Base-by-base conservation (phyloP, 139 green algal species). In the Coelastrella sp. region DNA sequence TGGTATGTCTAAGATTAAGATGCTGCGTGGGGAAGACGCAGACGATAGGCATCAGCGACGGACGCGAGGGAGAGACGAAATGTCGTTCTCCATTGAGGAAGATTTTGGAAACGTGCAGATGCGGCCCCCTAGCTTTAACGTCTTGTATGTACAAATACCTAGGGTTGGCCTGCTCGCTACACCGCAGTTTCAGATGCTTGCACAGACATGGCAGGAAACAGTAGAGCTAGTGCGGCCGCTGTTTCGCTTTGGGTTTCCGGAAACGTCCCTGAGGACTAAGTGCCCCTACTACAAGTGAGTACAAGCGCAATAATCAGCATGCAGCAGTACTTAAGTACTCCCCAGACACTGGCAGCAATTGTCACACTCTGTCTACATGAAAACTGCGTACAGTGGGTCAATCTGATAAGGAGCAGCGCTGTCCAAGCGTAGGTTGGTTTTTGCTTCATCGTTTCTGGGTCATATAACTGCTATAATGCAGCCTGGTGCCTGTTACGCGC, bases 81-180 rank as follows among this genome's bases (percentile, higher is more conserved):
- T 86, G n/a, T 73, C 58, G 12, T 86, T 86, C 59, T 56, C 22
- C n/a, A 86, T 86, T 22, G 81, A 56, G 63, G 60, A 74, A n/a
- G 81, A 86, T n/a, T 20, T 85, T 27, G 57, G 74, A n/a, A 58
- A 14, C 6, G 25, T 58, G 74, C 49, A 90, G 84, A 84, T 92
- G 65, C 80, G 27, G 4, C 58, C 89, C 6, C 79, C 80, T 14
- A 78, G 73, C 25, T 94, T 94, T 90, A 94, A 94, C 76, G 90
- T 93, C 22, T 86, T 94, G 57, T 92, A 93, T 12, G 90, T 94
- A 3, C 78, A 92, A 63, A 93, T 90, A 19, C 85, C 84, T 0
- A 68, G 59, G 20, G 82, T 89, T 19, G 25, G 17, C 7, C 12
- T 91, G 20, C 74, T 91, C 20, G 74, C 87, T 68, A 35, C 83